Evolutionary conservation across 306 rosid genomes (phyloP).

Genomic region (Mimosa pudica): DNA sequence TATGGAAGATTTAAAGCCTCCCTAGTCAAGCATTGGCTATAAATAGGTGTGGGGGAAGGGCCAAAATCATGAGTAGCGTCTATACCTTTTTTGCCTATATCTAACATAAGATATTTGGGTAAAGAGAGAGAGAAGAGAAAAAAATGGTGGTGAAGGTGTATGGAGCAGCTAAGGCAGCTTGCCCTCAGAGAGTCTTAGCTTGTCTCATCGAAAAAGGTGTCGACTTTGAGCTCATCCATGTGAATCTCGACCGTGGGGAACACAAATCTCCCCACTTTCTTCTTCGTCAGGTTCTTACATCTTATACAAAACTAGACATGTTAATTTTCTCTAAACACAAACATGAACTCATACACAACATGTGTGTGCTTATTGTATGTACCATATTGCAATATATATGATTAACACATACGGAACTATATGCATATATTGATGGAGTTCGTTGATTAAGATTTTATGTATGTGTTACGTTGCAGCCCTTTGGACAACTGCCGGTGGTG

Average conservation of each 20-base stretch:
- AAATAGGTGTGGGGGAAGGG: not conserved
- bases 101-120: not conserved
- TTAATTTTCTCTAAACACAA: not conserved
- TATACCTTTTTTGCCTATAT: not conserved
- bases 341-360: no score
- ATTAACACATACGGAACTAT: no score
- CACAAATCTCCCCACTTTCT: constrained; percentile 66
- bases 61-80: not conserved
- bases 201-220: constrained; percentile 73
- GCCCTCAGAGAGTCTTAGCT: constrained; percentile 68
- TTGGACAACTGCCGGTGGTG: constrained; percentile 77
- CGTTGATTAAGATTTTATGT: not conserved
- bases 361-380: no score
- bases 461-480: constrained; percentile 60
- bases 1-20: not conserved
- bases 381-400: no score
- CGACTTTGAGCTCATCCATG: constrained; percentile 54
- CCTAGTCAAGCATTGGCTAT: not conserved
- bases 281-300: constrained; percentile 47
- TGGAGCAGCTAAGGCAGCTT: constrained; percentile 46
- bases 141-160: constrained; percentile 71
- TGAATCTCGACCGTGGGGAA: constrained; percentile 54
- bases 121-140: not conserved
- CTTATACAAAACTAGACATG: not conserved
- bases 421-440: not conserved